phyloP scores from a whole-genome alignment of 1,284 basidiomycete genomes.

The Tilletiopsis washingtonensis region DNA sequence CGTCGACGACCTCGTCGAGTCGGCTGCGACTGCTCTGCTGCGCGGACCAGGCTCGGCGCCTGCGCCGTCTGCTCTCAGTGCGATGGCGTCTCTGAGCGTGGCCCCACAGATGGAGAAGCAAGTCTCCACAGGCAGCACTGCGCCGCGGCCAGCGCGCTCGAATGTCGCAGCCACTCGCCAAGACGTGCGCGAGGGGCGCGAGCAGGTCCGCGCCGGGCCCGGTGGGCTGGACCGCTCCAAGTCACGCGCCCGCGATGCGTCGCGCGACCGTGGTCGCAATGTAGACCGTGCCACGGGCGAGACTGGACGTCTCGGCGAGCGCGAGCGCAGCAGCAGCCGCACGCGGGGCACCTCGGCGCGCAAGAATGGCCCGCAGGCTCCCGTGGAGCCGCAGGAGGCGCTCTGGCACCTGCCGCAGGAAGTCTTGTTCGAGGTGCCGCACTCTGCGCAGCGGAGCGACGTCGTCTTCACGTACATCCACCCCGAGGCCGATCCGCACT shows the following conservation, averaged over 20 bases:
- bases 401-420: conserved; percentile 76
- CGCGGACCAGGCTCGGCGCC: conserved; percentile 2
- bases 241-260: conserved; percentile 7
- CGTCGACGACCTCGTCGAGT: conserved; percentile 48
- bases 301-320: conserved; percentile 49
- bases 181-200: not conserved
- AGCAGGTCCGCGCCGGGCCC: too few species aligned
- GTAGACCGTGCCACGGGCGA: conserved; percentile 55
- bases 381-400: conserved; percentile 7
- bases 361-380: not conserved
- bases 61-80: conserved; percentile 7
- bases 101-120: not conserved
- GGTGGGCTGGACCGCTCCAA: conserved; percentile 9
- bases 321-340: conserved; percentile 55
- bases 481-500: conserved; percentile 51
- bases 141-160: not conserved
- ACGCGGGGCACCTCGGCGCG: conserved; percentile 2
- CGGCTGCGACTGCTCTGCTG: conserved; percentile 8
- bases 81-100: not conserved
- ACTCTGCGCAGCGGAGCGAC: conserved; percentile 51
- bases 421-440: conserved; percentile 60
- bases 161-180: not conserved
- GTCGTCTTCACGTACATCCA: conserved; percentile 48
- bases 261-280: conserved; percentile 47
- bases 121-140: not conserved